Evolutionary conservation across 208 protist genomes (phyloP).

Genomic region (Leishmania tarentolae): DNA sequence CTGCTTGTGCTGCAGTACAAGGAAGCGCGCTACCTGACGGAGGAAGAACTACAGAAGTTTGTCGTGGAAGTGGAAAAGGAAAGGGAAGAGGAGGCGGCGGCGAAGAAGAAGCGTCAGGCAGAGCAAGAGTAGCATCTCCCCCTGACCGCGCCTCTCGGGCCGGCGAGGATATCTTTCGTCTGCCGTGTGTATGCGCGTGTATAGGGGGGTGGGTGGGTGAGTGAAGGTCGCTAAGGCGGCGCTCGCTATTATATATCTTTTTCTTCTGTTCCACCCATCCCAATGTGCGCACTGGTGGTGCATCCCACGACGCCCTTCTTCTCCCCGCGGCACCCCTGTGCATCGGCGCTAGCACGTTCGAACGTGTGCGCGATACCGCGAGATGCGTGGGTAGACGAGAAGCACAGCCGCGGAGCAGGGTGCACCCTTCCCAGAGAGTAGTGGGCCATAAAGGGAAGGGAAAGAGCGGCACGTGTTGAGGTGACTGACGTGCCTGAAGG

Average conservation of each 20-base stretch:
- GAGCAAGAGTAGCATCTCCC: conserved; percentile 70
- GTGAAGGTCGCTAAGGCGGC: neutral
- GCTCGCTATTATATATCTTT: neutral
- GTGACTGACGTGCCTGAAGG: neutral
- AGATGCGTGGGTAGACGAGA: neutral
- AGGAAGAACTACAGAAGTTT: conserved; percentile 81
- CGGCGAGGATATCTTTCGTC: neutral
- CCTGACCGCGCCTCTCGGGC: neutral
- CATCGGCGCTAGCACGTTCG: neutral
- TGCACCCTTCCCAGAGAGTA: neutral
- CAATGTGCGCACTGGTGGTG: neutral
- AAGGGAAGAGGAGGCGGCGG: conserved; percentile 85
- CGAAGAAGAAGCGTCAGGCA: conserved; percentile 74
- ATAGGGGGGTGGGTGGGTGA: too few relatives aligned
- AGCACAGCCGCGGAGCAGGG: neutral
- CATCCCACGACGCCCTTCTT: neutral
- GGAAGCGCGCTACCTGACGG: conserved; percentile 65
- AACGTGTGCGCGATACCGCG: neutral
- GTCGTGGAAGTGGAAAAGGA: conserved; percentile 87
- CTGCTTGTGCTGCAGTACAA: conserved; percentile 82
- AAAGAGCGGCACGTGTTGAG: neutral
- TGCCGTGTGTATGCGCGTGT: neutral
- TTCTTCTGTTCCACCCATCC: neutral
- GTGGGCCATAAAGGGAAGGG: neutral
- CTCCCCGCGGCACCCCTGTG: neutral